Conservation (phyloP, 2,329 filamentous ascomycete species). For the Venturia asperata region DNA sequence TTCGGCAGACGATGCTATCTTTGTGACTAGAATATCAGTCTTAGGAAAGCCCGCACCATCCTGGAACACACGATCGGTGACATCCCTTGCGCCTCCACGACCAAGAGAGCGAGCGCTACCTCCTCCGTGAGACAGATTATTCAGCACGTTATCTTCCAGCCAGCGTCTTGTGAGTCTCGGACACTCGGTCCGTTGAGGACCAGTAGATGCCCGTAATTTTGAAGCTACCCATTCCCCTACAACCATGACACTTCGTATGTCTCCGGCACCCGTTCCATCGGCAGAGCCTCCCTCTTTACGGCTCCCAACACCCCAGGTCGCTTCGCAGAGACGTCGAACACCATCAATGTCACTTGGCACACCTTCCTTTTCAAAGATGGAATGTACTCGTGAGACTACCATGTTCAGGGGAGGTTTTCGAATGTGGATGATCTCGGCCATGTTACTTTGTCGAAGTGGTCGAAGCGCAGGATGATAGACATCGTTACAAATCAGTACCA, state of each 20-base stretch:
- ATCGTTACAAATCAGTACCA: constrained; percentile 96
- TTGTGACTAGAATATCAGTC: constrained; percentile 28
- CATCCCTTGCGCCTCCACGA: constrained; percentile 64
- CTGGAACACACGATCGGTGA: constrained; percentile 70
- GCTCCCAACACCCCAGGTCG: constrained; percentile 70
- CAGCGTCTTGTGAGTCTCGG: constrained; percentile 60
- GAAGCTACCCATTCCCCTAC: constrained; percentile 81
- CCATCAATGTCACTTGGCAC: constrained; percentile 85
- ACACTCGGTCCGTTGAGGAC: constrained; percentile 34
- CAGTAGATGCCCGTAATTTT: constrained; percentile 48
- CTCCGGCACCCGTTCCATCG: constrained; percentile 59
- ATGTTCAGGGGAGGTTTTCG: constrained; percentile 83
- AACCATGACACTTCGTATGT: constrained; percentile 77
- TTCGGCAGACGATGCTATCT: constrained; percentile 28
- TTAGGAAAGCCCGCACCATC: constrained; percentile 63
- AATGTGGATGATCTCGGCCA: constrained; percentile 87
- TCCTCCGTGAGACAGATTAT: constrained; percentile 61
- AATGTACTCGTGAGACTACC: constrained; percentile 72
- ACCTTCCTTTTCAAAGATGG: constrained; percentile 81
- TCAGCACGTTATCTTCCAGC: constrained; percentile 65
- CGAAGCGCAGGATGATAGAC: constrained; percentile 86
- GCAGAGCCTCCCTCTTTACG: constrained; percentile 53
- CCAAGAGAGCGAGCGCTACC: constrained; percentile 65
- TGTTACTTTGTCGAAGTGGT: constrained; percentile 71
- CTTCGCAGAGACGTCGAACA: constrained; percentile 74